Conservation (phyloP, 1,284 basidiomycete species). For the Taiwanofungus camphoratus region DNA sequence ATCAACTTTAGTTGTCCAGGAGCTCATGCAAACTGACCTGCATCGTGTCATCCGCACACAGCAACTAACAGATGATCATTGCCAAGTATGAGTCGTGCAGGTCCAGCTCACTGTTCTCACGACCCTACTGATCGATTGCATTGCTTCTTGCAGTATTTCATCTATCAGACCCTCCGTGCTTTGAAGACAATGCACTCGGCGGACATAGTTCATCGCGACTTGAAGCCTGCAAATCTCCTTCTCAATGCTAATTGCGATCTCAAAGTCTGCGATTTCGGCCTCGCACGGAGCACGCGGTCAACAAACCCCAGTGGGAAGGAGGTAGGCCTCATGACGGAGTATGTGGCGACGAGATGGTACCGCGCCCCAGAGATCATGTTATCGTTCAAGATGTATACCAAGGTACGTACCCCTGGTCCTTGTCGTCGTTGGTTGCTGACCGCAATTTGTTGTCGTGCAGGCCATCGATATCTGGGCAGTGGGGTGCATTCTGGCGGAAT, state of each 20-base stretch:
- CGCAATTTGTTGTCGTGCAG: conserved; percentile 25
- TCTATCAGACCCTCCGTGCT: conserved; percentile 74
- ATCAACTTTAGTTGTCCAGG: conserved; percentile 66
- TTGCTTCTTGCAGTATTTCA: conserved; percentile 48
- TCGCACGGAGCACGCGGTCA: conserved; percentile 66
- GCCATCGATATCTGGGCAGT: conserved; percentile 85
- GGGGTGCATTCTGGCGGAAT: conserved; percentile 86
- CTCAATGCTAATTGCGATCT: conserved; percentile 85
- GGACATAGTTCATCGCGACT: conserved; percentile 75
- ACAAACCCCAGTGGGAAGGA: conserved; percentile 62
- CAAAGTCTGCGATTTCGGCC: conserved; percentile 82
- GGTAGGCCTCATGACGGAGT: conserved; percentile 76
- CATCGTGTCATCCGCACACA: conserved; percentile 90
- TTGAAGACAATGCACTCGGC: conserved; percentile 82
- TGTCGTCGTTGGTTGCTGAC: neutral
- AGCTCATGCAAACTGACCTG: conserved; percentile 88
- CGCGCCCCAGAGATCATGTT: conserved; percentile 88
- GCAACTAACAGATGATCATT: conserved; percentile 85
- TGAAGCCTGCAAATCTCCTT: conserved; percentile 79
- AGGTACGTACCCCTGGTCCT: conserved; percentile 30
- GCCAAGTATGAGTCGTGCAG: conserved; percentile 45
- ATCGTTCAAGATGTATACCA: conserved; percentile 82
- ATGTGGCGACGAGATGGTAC: conserved; percentile 84
- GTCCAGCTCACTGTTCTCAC: neutral
- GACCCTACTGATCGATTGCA: neutral